phyloP scores from a whole-genome alignment of 306 rosid genomes.

The Fragaria vesca region DNA sequence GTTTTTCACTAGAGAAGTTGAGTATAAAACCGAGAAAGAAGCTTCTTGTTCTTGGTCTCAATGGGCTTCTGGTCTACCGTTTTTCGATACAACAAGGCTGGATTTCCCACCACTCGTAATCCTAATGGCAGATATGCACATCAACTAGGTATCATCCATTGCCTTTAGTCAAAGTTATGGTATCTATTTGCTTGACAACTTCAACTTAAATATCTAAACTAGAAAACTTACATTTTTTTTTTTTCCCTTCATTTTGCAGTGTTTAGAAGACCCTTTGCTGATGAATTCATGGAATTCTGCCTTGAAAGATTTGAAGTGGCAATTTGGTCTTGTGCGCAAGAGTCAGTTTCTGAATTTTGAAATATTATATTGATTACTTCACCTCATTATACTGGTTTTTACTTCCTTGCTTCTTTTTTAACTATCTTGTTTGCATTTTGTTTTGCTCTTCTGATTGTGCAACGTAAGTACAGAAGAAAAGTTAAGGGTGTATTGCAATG shows the following conservation, averaged over 20 bases:
- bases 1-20: slow-evolving; percentile 17
- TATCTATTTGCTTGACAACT: not conserved
- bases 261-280: slow-evolving; percentile 24
- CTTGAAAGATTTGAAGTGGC: slow-evolving; percentile 45
- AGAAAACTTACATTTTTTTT: no score
- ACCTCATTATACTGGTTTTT: not conserved
- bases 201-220: no score
- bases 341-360: not conserved
- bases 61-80: slow-evolving; percentile 11
- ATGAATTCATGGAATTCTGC: slow-evolving; percentile 35
- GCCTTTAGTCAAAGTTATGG: not conserved
- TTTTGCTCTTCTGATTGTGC: not conserved
- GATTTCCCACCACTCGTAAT: not conserved
- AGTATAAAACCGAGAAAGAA: slow-evolving; percentile 24
- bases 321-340: slow-evolving; percentile 33
- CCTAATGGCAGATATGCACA: slow-evolving; percentile 6
- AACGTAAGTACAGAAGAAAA: slow-evolving; percentile 10
- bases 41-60: slow-evolving; percentile 18
- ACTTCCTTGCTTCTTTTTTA: not conserved
- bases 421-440: no score
- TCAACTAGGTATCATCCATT: slow-evolving; percentile 6
- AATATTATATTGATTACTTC: not conserved
- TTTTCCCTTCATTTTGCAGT: slow-evolving; percentile 7
- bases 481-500: slow-evolving; percentile 2
- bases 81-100: no score